Conservation (phyloP, 495 filamentous ascomycete genomes). For the Penicillium daleae region DNA sequence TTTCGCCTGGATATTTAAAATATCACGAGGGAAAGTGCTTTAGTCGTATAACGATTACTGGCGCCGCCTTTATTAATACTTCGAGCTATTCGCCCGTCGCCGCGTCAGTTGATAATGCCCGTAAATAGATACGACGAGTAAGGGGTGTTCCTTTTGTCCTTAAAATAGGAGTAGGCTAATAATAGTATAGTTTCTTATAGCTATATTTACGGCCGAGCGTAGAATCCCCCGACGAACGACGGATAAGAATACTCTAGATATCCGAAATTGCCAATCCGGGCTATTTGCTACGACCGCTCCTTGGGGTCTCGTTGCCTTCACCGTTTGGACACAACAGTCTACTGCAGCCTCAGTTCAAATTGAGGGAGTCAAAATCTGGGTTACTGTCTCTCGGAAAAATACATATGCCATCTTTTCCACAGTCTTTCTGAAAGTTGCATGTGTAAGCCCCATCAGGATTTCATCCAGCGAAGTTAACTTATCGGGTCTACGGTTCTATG, state of each 20-base stretch:
- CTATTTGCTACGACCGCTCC: too few relatives aligned
- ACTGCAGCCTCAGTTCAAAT: neutral
- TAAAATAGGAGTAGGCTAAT: neutral
- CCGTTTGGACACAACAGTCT: too few relatives aligned
- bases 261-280: too few relatives aligned
- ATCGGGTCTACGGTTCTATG: too few relatives aligned
- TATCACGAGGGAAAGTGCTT: slow-evolving; percentile 30
- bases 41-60: slow-evolving; percentile 38
- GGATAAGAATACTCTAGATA: too few relatives aligned
- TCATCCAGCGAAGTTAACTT: too few relatives aligned
- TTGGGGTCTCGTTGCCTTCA: too few relatives aligned
- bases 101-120: slow-evolving; percentile 2
- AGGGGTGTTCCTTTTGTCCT: neutral
- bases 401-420: too few relatives aligned
- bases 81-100: slow-evolving; percentile 6
- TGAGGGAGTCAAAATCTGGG: neutral
- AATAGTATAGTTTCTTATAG: neutral
- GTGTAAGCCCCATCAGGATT: too few relatives aligned
- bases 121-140: neutral
- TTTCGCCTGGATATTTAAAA: slow-evolving; percentile 39
- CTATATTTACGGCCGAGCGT: neutral
- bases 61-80: slow-evolving; percentile 22
- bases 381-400: too few relatives aligned
- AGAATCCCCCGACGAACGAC: neutral
- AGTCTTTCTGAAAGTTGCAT: too few relatives aligned